Evolutionary conservation across 257 asterid species (phyloP).

Genomic region (Capsicum baccatum): DNA sequence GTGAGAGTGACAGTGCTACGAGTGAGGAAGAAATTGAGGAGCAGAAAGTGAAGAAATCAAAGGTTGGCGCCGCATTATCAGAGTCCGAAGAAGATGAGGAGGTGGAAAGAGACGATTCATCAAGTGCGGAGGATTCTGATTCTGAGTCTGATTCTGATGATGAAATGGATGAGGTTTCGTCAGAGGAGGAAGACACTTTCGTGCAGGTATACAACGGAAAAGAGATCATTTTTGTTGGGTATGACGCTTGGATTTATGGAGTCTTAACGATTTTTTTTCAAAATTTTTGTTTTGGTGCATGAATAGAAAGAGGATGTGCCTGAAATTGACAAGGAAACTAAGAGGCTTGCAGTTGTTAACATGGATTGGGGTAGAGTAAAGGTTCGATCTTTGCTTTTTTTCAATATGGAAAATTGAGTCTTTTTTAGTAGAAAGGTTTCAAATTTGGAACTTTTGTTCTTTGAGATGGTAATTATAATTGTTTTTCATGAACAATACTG

Average conservation of each 20-base stretch:
- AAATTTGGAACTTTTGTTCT: neutral
- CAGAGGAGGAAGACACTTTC: conserved; percentile 55
- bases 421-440: neutral
- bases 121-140: conserved; percentile 41
- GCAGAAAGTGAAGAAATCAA: conserved; percentile 29
- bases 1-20: too few species aligned
- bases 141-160: conserved; percentile 26
- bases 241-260: conserved; percentile 13
- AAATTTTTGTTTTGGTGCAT: conserved; percentile 19
- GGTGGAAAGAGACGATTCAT: conserved; percentile 50
- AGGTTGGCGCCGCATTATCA: conserved; percentile 30
- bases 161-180: conserved; percentile 35
- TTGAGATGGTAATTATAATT: neutral
- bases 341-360: conserved; percentile 78
- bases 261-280: neutral
- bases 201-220: conserved; percentile 38
- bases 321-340: conserved; percentile 80
- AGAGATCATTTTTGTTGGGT: conserved; percentile 41
- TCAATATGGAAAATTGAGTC: conserved; percentile 12
- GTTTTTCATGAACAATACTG: neutral
- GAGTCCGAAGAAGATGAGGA: conserved; percentile 36
- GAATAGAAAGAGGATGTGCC: conserved; percentile 74
- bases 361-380: conserved; percentile 93
- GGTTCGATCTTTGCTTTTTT: conserved; percentile 49
- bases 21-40: conserved; percentile 31